Evolutionary conservation across 139 green algal species (phyloP), one percentile per base, ranked within the genome.

Genomic region (Coccomyxa sp.): DNA sequence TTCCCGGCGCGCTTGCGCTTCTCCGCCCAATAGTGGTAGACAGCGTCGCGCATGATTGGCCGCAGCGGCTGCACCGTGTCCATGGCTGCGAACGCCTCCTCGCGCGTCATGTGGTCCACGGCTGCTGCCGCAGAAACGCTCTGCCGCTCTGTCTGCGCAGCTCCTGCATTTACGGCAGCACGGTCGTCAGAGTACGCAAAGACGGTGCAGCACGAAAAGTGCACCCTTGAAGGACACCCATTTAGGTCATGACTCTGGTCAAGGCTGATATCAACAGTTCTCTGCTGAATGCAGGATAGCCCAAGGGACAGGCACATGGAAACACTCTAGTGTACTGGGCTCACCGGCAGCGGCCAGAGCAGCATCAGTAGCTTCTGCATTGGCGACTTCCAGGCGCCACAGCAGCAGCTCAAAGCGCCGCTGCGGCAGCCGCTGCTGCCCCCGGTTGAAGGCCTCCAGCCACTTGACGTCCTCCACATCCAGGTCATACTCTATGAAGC

Each of bases 401-500:
- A 91, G 44, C 86, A 91, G 85, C 73, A 81, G 55, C 76, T 91
- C 88, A 39, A 91, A 75, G 22, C 82, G 83, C 40, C 84, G 69
- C 41, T 71, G 68, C 0, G 81, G 73, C 79, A 94, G 76, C 18
- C 91, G 72, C 70, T 90, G 79, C 75, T 91, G 89, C 24, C 80
- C 86, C 35, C 82, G 41, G 82, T 99, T 99, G 82, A 95, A 94
- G 0, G 83, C 68, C 34, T 84, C 79, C 55, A 99, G 87, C 95
- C 96, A 99, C 40, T 89, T 81, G 77, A 96, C 91, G 74, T 99
- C 96, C 37, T 98, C 92, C 0, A 90, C 82, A 78, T 99, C 96
- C 68, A 99, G 85, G 70, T 99, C 96, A 80, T 98, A 99, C 86
- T 99, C 96, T 39, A 98, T 88, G 33, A 85, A 89, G 2, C 86